A percentile compares a stretch with the other conserved stretches of the same genome.
phyloP scores from a whole-genome alignment of 192 early-diverging fungal genomes.

The Podila horticola region DNA sequence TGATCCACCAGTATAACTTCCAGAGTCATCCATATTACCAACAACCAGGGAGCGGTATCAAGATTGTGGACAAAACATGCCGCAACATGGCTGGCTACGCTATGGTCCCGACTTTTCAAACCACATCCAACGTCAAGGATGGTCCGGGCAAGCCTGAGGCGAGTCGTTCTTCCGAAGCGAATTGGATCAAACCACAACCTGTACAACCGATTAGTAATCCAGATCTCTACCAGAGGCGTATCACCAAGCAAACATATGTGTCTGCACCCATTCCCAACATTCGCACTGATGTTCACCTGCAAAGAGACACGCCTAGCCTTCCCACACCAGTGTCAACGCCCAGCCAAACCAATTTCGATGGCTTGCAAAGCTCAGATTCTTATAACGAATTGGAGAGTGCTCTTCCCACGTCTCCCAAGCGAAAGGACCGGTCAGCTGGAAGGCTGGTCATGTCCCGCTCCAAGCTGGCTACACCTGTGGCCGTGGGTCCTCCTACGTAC shows the following conservation, averaged over 20 bases:
- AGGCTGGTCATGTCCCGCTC: constrained; percentile 45
- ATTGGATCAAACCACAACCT: background rate
- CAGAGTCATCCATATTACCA: constrained; percentile 42
- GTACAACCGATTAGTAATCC: background rate
- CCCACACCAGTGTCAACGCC: background rate
- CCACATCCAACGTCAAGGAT: too few species aligned
- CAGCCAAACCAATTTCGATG: background rate
- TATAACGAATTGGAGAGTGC: background rate
- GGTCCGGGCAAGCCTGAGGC: too few species aligned
- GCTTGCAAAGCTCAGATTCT: background rate
- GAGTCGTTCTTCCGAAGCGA: background rate
- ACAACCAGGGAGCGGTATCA: constrained; percentile 32
- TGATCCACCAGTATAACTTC: constrained; percentile 53
- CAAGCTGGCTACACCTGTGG: constrained; percentile 24
- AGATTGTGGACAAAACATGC: constrained; percentile 46
- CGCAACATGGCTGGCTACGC: constrained; percentile 48
- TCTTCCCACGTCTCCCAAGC: constrained; percentile 11
- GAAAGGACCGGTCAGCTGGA: background rate
- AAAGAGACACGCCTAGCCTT: constrained; percentile 10
- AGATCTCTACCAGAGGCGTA: background rate
- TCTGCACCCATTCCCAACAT: constrained; percentile 39
- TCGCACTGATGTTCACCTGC: constrained; percentile 19
- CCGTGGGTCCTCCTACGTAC: background rate
- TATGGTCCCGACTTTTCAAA: constrained; percentile 9
- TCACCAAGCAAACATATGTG: background rate